Conservation (phyloP, 2,329 filamentous ascomycete genomes). For the Daldinia eschscholtzii region DNA sequence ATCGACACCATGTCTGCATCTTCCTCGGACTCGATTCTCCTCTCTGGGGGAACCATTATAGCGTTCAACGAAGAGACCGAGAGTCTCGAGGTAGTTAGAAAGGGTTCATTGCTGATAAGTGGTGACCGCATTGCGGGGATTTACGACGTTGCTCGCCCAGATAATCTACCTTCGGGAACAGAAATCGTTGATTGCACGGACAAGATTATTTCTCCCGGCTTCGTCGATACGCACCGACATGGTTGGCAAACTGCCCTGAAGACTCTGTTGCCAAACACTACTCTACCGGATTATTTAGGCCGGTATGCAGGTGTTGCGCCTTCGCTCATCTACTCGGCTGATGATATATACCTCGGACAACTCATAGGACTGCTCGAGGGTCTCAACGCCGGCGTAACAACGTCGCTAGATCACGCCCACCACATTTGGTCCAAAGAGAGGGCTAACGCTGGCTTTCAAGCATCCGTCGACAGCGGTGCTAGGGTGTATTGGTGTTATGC, state of each 20-base stretch:
- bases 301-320: slow-evolving; percentile 55
- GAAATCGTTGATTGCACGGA: slow-evolving; percentile 62
- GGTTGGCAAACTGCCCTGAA: slow-evolving; percentile 69
- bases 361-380: slow-evolving; percentile 63
- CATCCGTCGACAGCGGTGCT: slow-evolving; percentile 62
- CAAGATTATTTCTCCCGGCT: slow-evolving; percentile 67
- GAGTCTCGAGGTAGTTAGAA: slow-evolving; percentile 48
- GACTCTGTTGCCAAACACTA: slow-evolving; percentile 65
- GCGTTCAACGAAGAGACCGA: slow-evolving; percentile 47
- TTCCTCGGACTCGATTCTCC: slow-evolving; percentile 44
- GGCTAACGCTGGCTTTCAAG: slow-evolving; percentile 60
- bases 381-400: slow-evolving; percentile 66
- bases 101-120: slow-evolving; percentile 53
- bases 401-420: slow-evolving; percentile 65
- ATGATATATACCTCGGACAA: slow-evolving; percentile 62
- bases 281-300: slow-evolving; percentile 61
- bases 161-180: slow-evolving; percentile 48
- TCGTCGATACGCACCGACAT: slow-evolving; percentile 69
- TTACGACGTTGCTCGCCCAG: slow-evolving; percentile 43
- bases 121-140: slow-evolving; percentile 53
- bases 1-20: slow-evolving; percentile 17
- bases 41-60: slow-evolving; percentile 51
- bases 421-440: slow-evolving; percentile 60
- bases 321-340: slow-evolving; percentile 53
- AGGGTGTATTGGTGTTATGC: slow-evolving; percentile 62